phyloP scores from a whole-genome alignment of 768 basidiomycete species.

The Tubosaeta sp. region DNA sequence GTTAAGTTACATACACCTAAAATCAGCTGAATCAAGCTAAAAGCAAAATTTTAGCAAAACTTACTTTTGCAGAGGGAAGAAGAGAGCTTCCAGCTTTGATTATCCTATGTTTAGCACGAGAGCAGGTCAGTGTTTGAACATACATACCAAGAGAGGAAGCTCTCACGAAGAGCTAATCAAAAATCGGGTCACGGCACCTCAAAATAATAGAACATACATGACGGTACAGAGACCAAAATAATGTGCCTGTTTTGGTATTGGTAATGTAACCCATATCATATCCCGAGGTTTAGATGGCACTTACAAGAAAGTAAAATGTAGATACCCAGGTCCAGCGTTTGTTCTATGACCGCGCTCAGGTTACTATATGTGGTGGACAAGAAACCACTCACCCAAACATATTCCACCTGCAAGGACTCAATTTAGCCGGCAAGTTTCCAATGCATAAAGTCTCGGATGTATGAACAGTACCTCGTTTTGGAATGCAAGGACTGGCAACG shows the following conservation, averaged over 20 bases:
- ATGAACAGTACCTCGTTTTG: no score
- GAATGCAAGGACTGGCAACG: no score
- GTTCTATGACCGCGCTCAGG: not conserved
- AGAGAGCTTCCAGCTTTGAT: conserved; percentile 7
- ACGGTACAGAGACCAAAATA: not conserved
- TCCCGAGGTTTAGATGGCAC: not conserved
- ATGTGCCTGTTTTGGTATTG: not conserved
- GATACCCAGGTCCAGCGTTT: not conserved
- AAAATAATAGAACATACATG: not conserved
- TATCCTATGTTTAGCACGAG: not conserved
- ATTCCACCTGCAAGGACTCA: no score
- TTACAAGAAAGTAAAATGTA: not conserved
- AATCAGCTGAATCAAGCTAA: no score
- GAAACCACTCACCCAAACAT: no score
- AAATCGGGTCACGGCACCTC: not conserved
- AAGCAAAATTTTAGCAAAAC: no score
- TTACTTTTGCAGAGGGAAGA: no score
- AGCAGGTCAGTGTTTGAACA: not conserved
- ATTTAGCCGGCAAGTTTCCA: no score
- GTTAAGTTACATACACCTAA: conserved; percentile 3
- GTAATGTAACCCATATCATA: not conserved
- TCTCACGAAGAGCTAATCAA: not conserved
- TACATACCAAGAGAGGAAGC: not conserved
- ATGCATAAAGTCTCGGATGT: no score
- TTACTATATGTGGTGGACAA: no score